Percentiles rank a stretch among this genome's conserved stretches.
Evolutionary conservation across 345 rosid species (phyloP).

Genomic region (Dipteronia sinensis): DNA sequence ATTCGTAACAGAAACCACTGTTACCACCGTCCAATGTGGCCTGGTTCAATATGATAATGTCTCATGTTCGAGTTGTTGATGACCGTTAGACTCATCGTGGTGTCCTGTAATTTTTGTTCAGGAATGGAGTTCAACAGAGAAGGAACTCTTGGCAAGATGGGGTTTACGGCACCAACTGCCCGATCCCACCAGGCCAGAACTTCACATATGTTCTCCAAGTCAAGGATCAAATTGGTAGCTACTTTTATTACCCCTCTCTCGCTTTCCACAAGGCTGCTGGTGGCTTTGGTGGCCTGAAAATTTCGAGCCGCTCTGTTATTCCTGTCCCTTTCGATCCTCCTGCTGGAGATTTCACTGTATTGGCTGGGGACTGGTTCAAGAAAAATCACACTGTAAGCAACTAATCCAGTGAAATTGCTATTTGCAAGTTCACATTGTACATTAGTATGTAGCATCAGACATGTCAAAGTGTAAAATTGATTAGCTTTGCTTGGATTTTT

Average conservation of each 20-base stretch:
- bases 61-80: too few relatives aligned
- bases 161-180: conserved; percentile 79
- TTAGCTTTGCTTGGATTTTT: conserved; percentile 12
- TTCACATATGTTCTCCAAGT: conserved; percentile 74
- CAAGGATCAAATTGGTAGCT: conserved; percentile 86
- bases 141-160: conserved; percentile 88
- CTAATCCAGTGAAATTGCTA: neutral
- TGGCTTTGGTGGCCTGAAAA: conserved; percentile 71
- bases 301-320: conserved; percentile 69
- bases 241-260: conserved; percentile 81
- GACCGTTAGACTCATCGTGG: neutral
- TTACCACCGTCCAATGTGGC: too few relatives aligned
- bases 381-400: conserved; percentile 60
- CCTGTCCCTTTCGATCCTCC: conserved; percentile 79
- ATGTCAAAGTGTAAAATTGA: neutral
- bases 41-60: too few relatives aligned
- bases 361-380: conserved; percentile 79
- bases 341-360: conserved; percentile 66
- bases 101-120: conserved; percentile 16
- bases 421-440: neutral
- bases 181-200: conserved; percentile 77
- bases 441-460: neutral
- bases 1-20: neutral
- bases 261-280: conserved; percentile 87
- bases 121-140: conserved; percentile 87